Conservation (phyloP, 2,329 filamentous ascomycete species). For the Alternaria arborescens region DNA sequence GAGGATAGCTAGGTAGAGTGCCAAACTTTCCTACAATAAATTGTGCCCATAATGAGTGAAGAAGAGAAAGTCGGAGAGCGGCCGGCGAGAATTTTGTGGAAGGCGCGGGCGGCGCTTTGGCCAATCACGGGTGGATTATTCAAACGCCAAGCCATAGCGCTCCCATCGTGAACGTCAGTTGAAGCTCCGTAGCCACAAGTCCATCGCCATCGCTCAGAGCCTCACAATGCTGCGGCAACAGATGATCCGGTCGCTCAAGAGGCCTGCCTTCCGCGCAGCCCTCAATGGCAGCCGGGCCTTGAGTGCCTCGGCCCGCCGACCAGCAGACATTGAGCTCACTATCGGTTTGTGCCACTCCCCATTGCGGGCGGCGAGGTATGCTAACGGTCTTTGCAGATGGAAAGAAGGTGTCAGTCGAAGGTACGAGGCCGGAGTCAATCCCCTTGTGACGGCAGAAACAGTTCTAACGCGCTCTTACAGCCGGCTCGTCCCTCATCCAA, state of each 20-base stretch:
- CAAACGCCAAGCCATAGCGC: slow-evolving; percentile 25
- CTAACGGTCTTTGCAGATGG: slow-evolving; percentile 72
- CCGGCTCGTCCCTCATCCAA: slow-evolving; percentile 96
- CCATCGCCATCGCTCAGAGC: slow-evolving; percentile 42
- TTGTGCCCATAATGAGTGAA: slow-evolving; percentile 68
- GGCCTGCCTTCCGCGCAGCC: slow-evolving; percentile 61
- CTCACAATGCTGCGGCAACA: slow-evolving; percentile 69
- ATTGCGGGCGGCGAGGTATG: slow-evolving; percentile 26
- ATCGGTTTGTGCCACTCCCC: slow-evolving; percentile 71
- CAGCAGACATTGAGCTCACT: slow-evolving; percentile 95
- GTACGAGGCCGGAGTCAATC: slow-evolving; percentile 59
- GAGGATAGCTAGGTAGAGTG: slow-evolving; percentile 64
- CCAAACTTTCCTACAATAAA: slow-evolving; percentile 71
- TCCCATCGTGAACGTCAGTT: slow-evolving; percentile 36
- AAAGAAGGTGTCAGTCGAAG: slow-evolving; percentile 98
- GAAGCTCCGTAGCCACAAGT: slow-evolving; percentile 33
- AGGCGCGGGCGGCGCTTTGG: slow-evolving; percentile 27
- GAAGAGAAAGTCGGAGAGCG: slow-evolving; percentile 41
- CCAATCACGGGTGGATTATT: slow-evolving; percentile 45
- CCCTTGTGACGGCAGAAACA: slow-evolving; percentile 23
- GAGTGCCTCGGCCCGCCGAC: slow-evolving; percentile 78
- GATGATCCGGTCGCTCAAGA: slow-evolving; percentile 68
- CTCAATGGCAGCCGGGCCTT: slow-evolving; percentile 77
- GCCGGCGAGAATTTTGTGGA: slow-evolving; percentile 39
- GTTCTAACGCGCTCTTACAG: slow-evolving; percentile 61